Conservation (phyloP, 2,329 filamentous ascomycete species). For the Xylaria sp. region DNA sequence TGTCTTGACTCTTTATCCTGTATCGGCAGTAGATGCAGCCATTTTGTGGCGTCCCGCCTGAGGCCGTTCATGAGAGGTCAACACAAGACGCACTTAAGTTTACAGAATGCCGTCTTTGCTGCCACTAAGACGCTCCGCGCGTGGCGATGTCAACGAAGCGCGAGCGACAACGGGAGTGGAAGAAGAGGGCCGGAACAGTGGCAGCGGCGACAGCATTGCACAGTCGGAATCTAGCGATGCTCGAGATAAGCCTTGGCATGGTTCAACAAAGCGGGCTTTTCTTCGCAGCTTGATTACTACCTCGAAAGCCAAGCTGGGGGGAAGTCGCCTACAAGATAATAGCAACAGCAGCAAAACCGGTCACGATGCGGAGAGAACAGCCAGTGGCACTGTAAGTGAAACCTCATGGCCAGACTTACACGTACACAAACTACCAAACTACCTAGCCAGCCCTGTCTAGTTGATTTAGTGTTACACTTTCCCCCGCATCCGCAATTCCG, state of each 20-base stretch:
- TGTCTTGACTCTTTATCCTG: not conserved
- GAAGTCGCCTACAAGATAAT: constrained; percentile 5
- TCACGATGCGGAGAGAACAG: constrained; percentile 21
- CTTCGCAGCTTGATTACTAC: constrained; percentile 42
- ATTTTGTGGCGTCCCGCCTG: constrained; percentile 34
- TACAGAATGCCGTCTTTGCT: constrained; percentile 43
- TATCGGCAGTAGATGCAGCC: constrained; percentile 34
- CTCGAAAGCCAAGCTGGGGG: constrained; percentile 39
- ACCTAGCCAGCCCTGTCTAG: no score
- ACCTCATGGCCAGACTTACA: constrained; percentile 8
- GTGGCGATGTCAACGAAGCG: constrained; percentile 41
- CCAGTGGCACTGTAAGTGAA: constrained; percentile 27
- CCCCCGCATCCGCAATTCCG: no score
- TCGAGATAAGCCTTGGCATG: constrained; percentile 24
- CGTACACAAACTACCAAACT: not conserved
- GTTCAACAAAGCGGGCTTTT: constrained; percentile 35
- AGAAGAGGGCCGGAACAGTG: constrained; percentile 27
- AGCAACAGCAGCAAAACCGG: constrained; percentile 16
- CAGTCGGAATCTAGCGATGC: constrained; percentile 22
- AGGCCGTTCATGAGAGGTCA: constrained; percentile 32
- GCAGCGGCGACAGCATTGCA: constrained; percentile 10
- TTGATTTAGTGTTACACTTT: constrained; percentile 21
- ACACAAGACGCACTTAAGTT: constrained; percentile 21
- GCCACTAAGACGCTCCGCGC: constrained; percentile 41
- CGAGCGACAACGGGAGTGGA: constrained; percentile 30